These are phyloP conservation scores for Raffaelea arxii DNA, from an alignment of 2,329 filamentous ascomycete species.

Conservation along the genomic window DNA sequence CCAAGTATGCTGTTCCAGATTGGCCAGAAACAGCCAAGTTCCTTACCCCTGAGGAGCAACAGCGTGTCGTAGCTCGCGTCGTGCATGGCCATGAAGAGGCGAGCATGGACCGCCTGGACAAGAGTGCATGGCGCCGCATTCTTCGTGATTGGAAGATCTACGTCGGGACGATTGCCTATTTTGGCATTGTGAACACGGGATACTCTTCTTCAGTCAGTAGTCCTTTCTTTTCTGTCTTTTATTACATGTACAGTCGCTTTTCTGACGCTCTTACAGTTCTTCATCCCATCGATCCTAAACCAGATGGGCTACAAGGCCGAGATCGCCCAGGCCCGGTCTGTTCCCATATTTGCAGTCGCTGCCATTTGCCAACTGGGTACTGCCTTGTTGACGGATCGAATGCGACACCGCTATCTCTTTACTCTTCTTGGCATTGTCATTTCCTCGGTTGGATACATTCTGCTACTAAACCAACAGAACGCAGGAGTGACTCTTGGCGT, in stretches of 20 bases:
- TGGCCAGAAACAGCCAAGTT: background rate
- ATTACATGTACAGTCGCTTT: background rate
- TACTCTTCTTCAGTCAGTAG: background rate
- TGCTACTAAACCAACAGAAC: slow-evolving; percentile 36
- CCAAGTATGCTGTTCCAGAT: background rate
- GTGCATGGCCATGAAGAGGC: background rate
- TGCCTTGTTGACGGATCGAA: background rate
- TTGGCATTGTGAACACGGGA: background rate
- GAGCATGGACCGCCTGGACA: background rate
- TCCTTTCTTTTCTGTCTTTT: background rate
- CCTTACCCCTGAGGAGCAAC: background rate
- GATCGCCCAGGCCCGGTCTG: slow-evolving; percentile 24
- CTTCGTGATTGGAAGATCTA: background rate
- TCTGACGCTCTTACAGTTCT: slow-evolving; percentile 17
- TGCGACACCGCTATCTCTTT: slow-evolving; percentile 17
- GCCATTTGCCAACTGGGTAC: slow-evolving; percentile 17
- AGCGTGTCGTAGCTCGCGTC: background rate
- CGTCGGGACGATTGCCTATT: background rate
- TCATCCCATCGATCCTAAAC: slow-evolving; percentile 27
- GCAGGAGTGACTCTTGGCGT: slow-evolving; percentile 26
- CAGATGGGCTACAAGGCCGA: slow-evolving; percentile 24
- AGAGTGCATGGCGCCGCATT: background rate
- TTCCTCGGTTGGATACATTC: slow-evolving; percentile 42
- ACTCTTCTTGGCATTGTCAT: slow-evolving; percentile 39
- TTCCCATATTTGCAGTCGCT: slow-evolving; percentile 26